Conservation (phyloP, 768 basidiomycete species). For the Hebeloma cylindrosporum region DNA sequence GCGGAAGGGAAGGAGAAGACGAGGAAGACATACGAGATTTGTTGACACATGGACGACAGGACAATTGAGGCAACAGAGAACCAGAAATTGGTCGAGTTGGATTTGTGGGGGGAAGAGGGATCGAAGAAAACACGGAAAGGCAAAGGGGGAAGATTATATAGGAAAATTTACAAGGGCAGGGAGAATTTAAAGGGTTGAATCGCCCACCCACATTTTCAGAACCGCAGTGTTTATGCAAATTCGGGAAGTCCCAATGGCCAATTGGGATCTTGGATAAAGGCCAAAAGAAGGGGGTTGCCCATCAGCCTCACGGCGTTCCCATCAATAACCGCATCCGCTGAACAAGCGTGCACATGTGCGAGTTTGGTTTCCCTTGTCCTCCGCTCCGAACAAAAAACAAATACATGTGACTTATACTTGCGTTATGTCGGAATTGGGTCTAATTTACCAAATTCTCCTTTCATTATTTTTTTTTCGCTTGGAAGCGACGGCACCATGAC, state of each 20-base stretch:
- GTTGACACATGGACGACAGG: slow-evolving; percentile 58
- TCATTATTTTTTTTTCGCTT: too few relatives aligned
- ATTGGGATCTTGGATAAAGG: slow-evolving; percentile 17
- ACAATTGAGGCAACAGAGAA: background rate
- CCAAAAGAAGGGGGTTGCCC: slow-evolving; percentile 21
- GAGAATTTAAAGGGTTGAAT: slow-evolving; percentile 19
- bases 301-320: too few relatives aligned
- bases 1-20: background rate
- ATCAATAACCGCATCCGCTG: slow-evolving; percentile 29
- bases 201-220: too few relatives aligned
- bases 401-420: slow-evolving; percentile 32
- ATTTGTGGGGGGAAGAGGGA: slow-evolving; percentile 7
- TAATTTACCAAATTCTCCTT: slow-evolving; percentile 4
- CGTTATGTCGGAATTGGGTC: slow-evolving; percentile 1
- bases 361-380: slow-evolving; percentile 25
- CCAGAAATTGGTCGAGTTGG: too few relatives aligned
- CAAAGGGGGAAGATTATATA: slow-evolving; percentile 10
- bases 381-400: slow-evolving; percentile 33
- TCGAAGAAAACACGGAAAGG: slow-evolving; percentile 2
- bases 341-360: slow-evolving; percentile 36
- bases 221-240: slow-evolving; percentile 26
- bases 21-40: slow-evolving; percentile 61
- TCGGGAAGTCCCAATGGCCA: slow-evolving; percentile 23
- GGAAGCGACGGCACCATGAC: slow-evolving; percentile 9
- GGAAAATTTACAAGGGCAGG: slow-evolving; percentile 18